Evolutionary conservation across 345 rosid species (phyloP).

Genomic region (Euphorbia pulcherrima): DNA sequence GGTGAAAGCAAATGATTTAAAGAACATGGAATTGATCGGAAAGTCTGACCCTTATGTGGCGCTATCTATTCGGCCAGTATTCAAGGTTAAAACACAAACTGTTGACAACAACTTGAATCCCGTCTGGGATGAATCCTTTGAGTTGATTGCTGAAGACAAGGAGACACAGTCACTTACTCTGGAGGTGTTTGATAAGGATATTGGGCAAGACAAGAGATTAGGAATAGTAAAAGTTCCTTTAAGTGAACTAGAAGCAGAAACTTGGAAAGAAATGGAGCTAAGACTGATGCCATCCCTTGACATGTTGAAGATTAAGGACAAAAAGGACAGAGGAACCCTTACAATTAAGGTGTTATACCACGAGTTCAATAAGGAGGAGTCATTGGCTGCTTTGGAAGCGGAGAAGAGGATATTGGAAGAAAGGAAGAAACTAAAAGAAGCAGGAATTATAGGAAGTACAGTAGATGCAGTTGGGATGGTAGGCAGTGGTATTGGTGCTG

Average conservation of each 20-base stretch:
- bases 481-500: slow-evolving; percentile 57
- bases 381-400: slow-evolving; percentile 67
- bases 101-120: slow-evolving; percentile 94
- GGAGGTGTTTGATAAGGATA: slow-evolving; percentile 91
- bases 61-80: slow-evolving; percentile 66
- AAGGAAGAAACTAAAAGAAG: slow-evolving; percentile 78
- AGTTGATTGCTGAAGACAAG: slow-evolving; percentile 92
- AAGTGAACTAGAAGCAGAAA: slow-evolving; percentile 51
- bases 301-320: slow-evolving; percentile 85
- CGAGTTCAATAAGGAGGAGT: slow-evolving; percentile 73
- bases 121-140: slow-evolving; percentile 81
- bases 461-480: slow-evolving; percentile 63
- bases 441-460: slow-evolving; percentile 88
- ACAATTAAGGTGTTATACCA: slow-evolving; percentile 73
- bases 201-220: slow-evolving; percentile 87
- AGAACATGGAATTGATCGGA: slow-evolving; percentile 97
- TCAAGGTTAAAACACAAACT: slow-evolving; percentile 76
- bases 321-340: slow-evolving; percentile 87
- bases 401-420: slow-evolving; percentile 82
- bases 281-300: slow-evolving; percentile 83
- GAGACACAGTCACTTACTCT: slow-evolving; percentile 78
- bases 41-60: slow-evolving; percentile 94
- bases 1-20: slow-evolving; percentile 74
- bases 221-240: slow-evolving; percentile 75
- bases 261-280: slow-evolving; percentile 51